Evolutionary conservation across 129 eudicot genomes (phyloP).

Genomic region (Smallanthus sonchifolius): DNA sequence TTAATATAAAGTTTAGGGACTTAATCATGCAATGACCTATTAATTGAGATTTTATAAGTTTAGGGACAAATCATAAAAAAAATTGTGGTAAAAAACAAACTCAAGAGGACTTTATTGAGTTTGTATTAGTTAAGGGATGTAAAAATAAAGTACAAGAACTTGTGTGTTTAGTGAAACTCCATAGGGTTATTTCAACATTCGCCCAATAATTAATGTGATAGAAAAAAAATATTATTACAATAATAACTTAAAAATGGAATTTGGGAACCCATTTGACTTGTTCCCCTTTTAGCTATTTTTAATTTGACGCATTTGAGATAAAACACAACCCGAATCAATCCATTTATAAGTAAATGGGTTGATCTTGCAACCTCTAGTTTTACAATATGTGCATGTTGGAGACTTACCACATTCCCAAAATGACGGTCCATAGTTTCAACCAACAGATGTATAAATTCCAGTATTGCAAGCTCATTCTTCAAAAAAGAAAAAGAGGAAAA

Average conservation of each 20-base stretch:
- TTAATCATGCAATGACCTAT: background rate
- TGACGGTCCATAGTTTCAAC: conserved; percentile 98
- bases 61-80: background rate
- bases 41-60: background rate
- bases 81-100: background rate
- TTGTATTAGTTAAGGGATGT: background rate
- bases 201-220: background rate
- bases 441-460: conserved; percentile 75
- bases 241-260: background rate
- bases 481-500: background rate
- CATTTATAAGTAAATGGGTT: background rate
- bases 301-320: background rate
- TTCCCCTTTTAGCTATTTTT: background rate
- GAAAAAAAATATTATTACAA: background rate
- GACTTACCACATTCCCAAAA: conserved; percentile 83
- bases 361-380: background rate
- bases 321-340: background rate
- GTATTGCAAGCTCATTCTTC: conserved; percentile 70
- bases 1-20: background rate
- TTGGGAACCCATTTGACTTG: background rate
- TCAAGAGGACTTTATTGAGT: background rate
- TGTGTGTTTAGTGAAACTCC: background rate
- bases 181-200: background rate
- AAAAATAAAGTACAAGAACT: background rate
- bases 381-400: background rate